phyloP scores from a whole-genome alignment of 805 yeast species.

The Nakazawaea populi region DNA sequence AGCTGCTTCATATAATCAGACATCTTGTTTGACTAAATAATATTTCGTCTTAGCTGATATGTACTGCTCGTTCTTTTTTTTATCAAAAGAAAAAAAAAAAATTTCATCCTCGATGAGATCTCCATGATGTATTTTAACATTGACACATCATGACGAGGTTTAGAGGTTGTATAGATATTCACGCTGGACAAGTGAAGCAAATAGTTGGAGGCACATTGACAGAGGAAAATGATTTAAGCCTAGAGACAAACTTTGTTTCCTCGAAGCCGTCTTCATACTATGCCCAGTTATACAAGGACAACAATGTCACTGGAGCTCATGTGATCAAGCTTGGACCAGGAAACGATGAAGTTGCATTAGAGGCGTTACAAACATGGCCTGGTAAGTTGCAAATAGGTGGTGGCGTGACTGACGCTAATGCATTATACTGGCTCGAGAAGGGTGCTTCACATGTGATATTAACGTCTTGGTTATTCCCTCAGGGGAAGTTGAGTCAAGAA shows the following conservation, averaged over 20 bases:
- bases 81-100: neutral
- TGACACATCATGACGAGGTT: slow-evolving; percentile 63
- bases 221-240: slow-evolving; percentile 34
- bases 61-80: neutral
- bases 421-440: slow-evolving; percentile 65
- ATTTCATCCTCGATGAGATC: neutral
- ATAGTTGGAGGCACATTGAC: slow-evolving; percentile 90
- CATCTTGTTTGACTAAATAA: slow-evolving; percentile 1
- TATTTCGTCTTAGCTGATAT: neutral
- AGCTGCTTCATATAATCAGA: slow-evolving; percentile 15
- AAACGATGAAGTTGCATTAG: slow-evolving; percentile 77
- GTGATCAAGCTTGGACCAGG: slow-evolving; percentile 86
- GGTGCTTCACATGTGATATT: slow-evolving; percentile 88
- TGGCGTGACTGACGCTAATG: slow-evolving; percentile 75
- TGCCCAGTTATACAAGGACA: slow-evolving; percentile 58
- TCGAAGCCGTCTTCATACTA: slow-evolving; percentile 68
- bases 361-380: slow-evolving; percentile 76
- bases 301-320: slow-evolving; percentile 72
- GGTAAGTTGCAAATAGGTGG: slow-evolving; percentile 81
- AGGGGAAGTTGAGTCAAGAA: slow-evolving; percentile 42
- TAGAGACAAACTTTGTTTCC: slow-evolving; percentile 76
- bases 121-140: neutral
- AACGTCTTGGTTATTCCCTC: slow-evolving; percentile 85
- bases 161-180: slow-evolving; percentile 94
- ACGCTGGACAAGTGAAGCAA: slow-evolving; percentile 92